These are phyloP conservation scores for Domatiomyces globalis DNA, from an alignment of 2,329 filamentous ascomycete species.

Conservation along the genomic window DNA sequence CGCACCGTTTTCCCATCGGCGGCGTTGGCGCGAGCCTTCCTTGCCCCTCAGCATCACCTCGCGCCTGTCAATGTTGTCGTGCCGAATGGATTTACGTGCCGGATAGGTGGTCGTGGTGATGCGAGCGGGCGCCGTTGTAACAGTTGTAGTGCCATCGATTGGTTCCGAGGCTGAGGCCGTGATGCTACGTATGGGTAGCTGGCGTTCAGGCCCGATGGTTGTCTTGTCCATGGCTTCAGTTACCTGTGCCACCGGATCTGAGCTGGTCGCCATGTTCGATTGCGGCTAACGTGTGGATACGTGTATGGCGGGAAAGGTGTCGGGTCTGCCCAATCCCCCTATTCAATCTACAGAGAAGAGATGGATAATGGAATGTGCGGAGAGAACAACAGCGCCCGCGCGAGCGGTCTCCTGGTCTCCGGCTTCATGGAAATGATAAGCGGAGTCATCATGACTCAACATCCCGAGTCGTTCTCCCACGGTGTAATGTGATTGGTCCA, in stretches of 20 bases:
- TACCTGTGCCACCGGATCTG: not conserved
- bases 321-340: not conserved
- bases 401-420: no score
- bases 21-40: constrained; percentile 70
- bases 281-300: not conserved
- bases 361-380: not conserved
- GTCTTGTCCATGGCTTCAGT: not conserved
- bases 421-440: not conserved
- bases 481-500: not conserved
- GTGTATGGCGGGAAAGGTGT: not conserved
- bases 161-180: not conserved
- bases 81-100: constrained; percentile 39
- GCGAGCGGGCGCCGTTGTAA: not conserved
- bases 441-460: not conserved
- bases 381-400: not conserved
- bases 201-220: not conserved
- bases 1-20: constrained; percentile 88
- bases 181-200: not conserved
- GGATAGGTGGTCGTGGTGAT: constrained; percentile 24
- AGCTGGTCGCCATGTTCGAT: not conserved
- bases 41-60: constrained; percentile 76
- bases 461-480: not conserved
- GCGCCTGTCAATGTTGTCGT: constrained; percentile 51
- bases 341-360: not conserved
- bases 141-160: not conserved